phyloP scores from a whole-genome alignment of 1,139 yeast genomes.

The Kodamaea sp. region DNA sequence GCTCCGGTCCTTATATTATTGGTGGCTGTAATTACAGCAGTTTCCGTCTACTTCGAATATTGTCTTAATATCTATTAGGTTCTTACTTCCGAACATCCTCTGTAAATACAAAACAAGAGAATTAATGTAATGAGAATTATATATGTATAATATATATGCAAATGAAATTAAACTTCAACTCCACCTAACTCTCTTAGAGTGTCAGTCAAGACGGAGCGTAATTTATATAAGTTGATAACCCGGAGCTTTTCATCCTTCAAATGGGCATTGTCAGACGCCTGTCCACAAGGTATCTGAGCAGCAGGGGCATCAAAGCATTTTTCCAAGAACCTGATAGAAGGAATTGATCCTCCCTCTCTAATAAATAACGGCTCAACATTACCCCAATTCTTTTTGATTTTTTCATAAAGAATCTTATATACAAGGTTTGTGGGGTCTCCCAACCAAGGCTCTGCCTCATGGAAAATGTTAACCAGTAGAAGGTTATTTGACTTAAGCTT shows the following conservation, averaged over 20 bases:
- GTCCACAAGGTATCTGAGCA: conserved; percentile 96
- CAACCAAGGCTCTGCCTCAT: conserved; percentile 95
- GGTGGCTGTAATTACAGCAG: too few species aligned
- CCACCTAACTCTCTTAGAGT: conserved; percentile 46
- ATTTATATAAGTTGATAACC: conserved; percentile 72
- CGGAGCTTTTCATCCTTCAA: conserved; percentile 83
- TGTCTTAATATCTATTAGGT: too few species aligned
- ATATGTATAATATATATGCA: too few species aligned
- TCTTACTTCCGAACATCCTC: too few species aligned
- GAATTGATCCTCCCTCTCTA: conserved; percentile 96
- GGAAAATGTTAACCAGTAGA: conserved; percentile 59
- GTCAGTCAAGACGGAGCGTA: conserved; percentile 64
- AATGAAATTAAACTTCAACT: too few species aligned
- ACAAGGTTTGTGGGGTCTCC: conserved; percentile 81
- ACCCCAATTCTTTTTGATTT: conserved; percentile 65
- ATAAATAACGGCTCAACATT: conserved; percentile 73
- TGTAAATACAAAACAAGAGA: too few species aligned
- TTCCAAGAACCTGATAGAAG: conserved; percentile 83
- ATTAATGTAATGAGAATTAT: too few species aligned
- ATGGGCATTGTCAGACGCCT: conserved; percentile 93
- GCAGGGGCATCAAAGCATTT: conserved; percentile 84
- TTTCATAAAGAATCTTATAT: conserved; percentile 62
- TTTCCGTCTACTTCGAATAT: too few species aligned
- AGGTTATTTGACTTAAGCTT: conserved; percentile 59
- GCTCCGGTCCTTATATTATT: too few species aligned